Evolutionary conservation across 495 filamentous ascomycete genomes (phyloP), one percentile per base, ranked within the genome.

Genomic region (Aspergillus egyptiacus): DNA sequence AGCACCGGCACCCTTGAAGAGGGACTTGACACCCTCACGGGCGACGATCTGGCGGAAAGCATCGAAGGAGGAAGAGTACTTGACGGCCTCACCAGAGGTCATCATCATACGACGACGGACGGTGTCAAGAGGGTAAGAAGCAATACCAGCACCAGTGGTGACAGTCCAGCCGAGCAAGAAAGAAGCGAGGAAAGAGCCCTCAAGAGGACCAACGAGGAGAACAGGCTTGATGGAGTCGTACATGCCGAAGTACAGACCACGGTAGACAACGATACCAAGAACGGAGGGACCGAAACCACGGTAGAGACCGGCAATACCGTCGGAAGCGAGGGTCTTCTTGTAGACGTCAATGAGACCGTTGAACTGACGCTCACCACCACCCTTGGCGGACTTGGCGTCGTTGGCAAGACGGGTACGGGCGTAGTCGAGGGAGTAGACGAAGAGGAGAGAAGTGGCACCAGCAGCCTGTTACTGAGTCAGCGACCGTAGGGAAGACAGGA

Each of bases 41-140:
- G 89, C 90, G 67, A 96, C 71, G 72, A 98, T 98, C 83, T 96
- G 87, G 73, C 80, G 78, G 74, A 79, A 89, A 68, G 93, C 93
- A 78, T 98, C 93, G 59, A 96, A 57, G 63, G 93, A 95, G 66
- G 81, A 84, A 66, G 81, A 85, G 86, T 98, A 98, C 85, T 98
- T 98, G 83, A 98, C 93, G 80, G 93, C 93, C 74, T 86, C 82
- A 71, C 82, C 82, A 58, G 82, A 86, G 61, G 91, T 96, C 93
- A 98, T 98, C 93, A 98, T 98, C 93, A 98, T 98, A 81, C 93
- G 93, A 83, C 93, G 90, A 84, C 93, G 93, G 79, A 98, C 85
- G 65, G 93, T 98, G 72, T 98, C 93, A 61, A 97, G 87, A 76
- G 93, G 93, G 79, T 98, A 98, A 65, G 93, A 97, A 76, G 91